Percentiles rank a stretch among this genome's conserved stretches.
Evolutionary conservation across 805 yeast species (phyloP).

Genomic region (Metschnikowia matae): DNA sequence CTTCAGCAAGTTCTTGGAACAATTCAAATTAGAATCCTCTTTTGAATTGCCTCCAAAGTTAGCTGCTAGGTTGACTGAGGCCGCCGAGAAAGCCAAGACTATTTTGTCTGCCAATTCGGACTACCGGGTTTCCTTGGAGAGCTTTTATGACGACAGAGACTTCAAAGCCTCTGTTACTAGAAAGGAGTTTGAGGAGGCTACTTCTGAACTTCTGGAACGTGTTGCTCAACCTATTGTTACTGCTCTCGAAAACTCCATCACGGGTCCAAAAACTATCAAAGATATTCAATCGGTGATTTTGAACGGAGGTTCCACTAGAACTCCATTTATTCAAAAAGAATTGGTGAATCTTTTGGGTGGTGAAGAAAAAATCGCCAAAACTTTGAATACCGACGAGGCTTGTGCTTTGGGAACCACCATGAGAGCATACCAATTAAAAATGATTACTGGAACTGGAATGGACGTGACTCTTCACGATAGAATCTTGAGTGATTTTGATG

Average conservation of each 20-base stretch:
- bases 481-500: constrained; percentile 45
- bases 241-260: constrained; percentile 41
- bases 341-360: constrained; percentile 49
- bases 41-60: constrained; percentile 53
- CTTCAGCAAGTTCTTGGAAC: constrained; percentile 51
- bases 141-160: constrained; percentile 69
- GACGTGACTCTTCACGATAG: constrained; percentile 58
- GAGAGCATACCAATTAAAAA: constrained; percentile 64
- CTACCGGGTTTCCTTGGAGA: constrained; percentile 71
- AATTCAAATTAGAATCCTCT: constrained; percentile 35
- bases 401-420: constrained; percentile 87
- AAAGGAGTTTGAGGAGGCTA: constrained; percentile 68
- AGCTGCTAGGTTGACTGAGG: constrained; percentile 64
- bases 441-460: constrained; percentile 51
- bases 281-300: constrained; percentile 65
- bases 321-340: constrained; percentile 76
- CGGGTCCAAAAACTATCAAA: constrained; percentile 18
- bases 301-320: constrained; percentile 88
- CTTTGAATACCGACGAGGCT: constrained; percentile 94
- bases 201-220: constrained; percentile 42
- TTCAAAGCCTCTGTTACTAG: constrained; percentile 65
- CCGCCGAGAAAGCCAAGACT: constrained; percentile 85
- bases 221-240: constrained; percentile 52
- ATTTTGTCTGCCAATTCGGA: constrained; percentile 87
- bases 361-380: constrained; percentile 62